phyloP scores from a whole-genome alignment of 352 stramenopile species.

The Pythium scleroteichum region DNA sequence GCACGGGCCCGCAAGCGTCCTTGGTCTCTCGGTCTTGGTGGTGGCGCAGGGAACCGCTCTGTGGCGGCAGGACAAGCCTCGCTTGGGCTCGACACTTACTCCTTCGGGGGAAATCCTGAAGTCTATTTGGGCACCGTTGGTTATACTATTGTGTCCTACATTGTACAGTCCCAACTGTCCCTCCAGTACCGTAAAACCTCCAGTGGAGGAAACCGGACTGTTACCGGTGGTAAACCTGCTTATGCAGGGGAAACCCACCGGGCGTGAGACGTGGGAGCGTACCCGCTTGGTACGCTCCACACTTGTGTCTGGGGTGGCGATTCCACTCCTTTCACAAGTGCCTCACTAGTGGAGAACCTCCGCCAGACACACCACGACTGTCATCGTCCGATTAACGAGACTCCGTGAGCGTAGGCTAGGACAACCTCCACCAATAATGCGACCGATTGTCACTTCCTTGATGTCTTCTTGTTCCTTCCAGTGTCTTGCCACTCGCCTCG shows the following conservation, averaged over 20 bases:
- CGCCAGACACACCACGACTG: not conserved
- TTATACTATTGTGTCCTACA: not conserved
- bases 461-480: slow-evolving; percentile 1
- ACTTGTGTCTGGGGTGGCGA: slow-evolving; percentile 7
- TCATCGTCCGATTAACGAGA: not conserved
- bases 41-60: too few species aligned
- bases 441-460: not conserved
- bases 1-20: too few species aligned
- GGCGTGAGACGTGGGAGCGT: slow-evolving; percentile 5
- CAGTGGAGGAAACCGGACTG: not conserved
- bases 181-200: slow-evolving; percentile 1
- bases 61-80: too few species aligned
- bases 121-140: too few species aligned
- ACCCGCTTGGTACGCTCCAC: too few species aligned
- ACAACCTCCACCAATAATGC: not conserved
- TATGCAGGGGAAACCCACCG: slow-evolving; percentile 10
- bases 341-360: slow-evolving; percentile 15
- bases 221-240: slow-evolving; percentile 8
- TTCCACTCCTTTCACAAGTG: slow-evolving; percentile 16
- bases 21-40: too few species aligned
- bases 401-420: not conserved
- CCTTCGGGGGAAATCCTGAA: too few species aligned
- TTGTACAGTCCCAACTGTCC: not conserved
- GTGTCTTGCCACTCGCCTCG: not conserved
- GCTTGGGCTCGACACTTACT: too few species aligned